phyloP scores from a whole-genome alignment of 2,329 filamentous ascomycete genomes.

The Aspergillus pseudoterreus region DNA sequence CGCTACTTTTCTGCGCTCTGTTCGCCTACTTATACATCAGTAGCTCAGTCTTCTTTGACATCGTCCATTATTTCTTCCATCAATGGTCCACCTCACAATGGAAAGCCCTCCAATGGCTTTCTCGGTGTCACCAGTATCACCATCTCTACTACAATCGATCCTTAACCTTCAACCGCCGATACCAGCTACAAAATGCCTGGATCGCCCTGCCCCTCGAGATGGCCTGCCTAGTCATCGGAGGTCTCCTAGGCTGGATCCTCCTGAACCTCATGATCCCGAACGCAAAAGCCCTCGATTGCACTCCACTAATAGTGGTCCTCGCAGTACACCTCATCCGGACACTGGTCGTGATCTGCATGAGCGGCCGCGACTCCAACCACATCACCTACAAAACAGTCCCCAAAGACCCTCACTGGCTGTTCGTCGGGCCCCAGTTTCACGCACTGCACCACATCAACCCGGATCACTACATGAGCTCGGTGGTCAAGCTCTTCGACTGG shows the following conservation, averaged over 20 bases:
- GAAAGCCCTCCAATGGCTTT: slow-evolving; percentile 11
- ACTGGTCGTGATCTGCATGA: slow-evolving; percentile 8
- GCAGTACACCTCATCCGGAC: slow-evolving; percentile 4
- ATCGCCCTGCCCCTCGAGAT: slow-evolving; percentile 17
- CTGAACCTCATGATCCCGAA: background rate
- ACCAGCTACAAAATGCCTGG: slow-evolving; percentile 11
- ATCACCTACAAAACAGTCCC: slow-evolving; percentile 12
- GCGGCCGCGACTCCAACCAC: slow-evolving; percentile 17
- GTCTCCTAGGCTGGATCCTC: slow-evolving; percentile 8
- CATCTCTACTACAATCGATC: slow-evolving; percentile 19
- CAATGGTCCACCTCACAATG: slow-evolving; percentile 13
- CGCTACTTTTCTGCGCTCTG: slow-evolving; percentile 1
- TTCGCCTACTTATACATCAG: slow-evolving; percentile 13
- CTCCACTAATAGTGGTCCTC: background rate
- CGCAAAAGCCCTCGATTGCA: background rate
- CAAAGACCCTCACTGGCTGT: slow-evolving; percentile 13
- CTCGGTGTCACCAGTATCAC: slow-evolving; percentile 15
- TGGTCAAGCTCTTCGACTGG: slow-evolving; percentile 19
- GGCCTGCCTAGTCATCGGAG: slow-evolving; percentile 8
- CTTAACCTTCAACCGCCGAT: slow-evolving; percentile 13
- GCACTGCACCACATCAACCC: slow-evolving; percentile 16
- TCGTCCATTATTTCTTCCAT: slow-evolving; percentile 14
- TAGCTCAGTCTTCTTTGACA: slow-evolving; percentile 18
- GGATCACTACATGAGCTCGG: slow-evolving; percentile 16
- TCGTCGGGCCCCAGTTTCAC: slow-evolving; percentile 18